These are phyloP conservation scores for Dentipellis sp. DNA, from an alignment of 768 basidiomycete species.

Conservation along the genomic window DNA sequence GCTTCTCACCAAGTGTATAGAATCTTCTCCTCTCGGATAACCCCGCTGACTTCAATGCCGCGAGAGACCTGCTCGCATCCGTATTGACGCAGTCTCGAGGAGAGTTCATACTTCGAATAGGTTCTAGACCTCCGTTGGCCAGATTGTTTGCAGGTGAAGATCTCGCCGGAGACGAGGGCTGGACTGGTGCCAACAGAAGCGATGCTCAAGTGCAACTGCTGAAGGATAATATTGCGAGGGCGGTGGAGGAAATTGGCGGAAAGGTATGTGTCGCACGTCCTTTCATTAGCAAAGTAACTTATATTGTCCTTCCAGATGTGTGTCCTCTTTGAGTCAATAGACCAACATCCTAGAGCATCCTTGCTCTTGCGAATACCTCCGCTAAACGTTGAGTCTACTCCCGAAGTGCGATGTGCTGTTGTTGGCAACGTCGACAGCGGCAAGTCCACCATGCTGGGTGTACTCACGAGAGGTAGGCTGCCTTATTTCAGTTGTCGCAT, in stretches of 20 bases:
- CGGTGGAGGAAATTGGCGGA: slow-evolving; percentile 72
- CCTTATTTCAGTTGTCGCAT: slow-evolving; percentile 13
- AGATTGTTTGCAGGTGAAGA: slow-evolving; percentile 46
- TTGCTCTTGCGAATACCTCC: slow-evolving; percentile 70
- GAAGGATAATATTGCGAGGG: slow-evolving; percentile 31
- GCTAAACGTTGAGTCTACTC: slow-evolving; percentile 63
- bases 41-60: slow-evolving; percentile 37
- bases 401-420: slow-evolving; percentile 91
- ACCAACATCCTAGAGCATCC: slow-evolving; percentile 43
- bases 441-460: slow-evolving; percentile 91
- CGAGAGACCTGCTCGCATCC: slow-evolving; percentile 55
- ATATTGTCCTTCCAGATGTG: slow-evolving; percentile 35
- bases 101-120: slow-evolving; percentile 70
- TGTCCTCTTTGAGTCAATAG: slow-evolving; percentile 38
- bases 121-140: slow-evolving; percentile 50
- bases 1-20: background rate
- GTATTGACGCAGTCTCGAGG: slow-evolving; percentile 61
- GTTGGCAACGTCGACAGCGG: slow-evolving; percentile 95
- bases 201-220: slow-evolving; percentile 43
- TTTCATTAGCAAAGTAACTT: background rate
- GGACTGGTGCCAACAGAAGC: slow-evolving; percentile 45
- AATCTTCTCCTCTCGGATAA: slow-evolving; percentile 32
- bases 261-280: slow-evolving; percentile 37
- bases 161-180: slow-evolving; percentile 36
- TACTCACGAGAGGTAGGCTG: slow-evolving; percentile 77